These are phyloP conservation scores for Nakazawaea peltata DNA, from an alignment of 805 yeast species.

Conservation along the genomic window DNA sequence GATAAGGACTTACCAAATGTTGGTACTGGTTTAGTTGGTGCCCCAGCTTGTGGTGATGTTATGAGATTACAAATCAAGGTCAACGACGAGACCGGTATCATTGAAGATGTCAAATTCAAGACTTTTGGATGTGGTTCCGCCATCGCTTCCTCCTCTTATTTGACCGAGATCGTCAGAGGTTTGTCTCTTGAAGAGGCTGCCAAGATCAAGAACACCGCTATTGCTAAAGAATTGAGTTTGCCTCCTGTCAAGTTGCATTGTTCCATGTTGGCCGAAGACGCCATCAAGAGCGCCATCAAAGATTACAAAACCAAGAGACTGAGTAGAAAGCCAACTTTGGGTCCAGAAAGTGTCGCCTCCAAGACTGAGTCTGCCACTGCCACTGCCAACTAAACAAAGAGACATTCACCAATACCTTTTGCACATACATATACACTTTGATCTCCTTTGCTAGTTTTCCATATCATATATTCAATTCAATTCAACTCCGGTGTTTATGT, in stretches of 20 bases:
- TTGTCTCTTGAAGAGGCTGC: slow-evolving; percentile 92
- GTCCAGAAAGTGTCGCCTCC: slow-evolving; percentile 40
- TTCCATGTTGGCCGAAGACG: slow-evolving; percentile 98
- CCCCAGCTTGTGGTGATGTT: slow-evolving; percentile 99
- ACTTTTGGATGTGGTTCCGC: slow-evolving; percentile 99
- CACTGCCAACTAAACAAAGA: too few species aligned
- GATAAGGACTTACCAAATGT: slow-evolving; percentile 70
- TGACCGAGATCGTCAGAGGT: slow-evolving; percentile 93
- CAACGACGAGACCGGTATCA: slow-evolving; percentile 81
- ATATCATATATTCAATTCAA: too few species aligned
- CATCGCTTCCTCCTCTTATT: slow-evolving; percentile 91
- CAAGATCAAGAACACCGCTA: slow-evolving; percentile 84
- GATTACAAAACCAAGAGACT: slow-evolving; percentile 84
- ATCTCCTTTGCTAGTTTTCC: too few species aligned
- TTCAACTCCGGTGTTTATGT: too few species aligned
- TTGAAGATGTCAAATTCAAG: slow-evolving; percentile 93
- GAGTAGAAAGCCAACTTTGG: slow-evolving; percentile 46
- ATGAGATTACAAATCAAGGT: slow-evolving; percentile 96
- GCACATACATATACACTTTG: too few species aligned
- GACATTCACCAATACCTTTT: too few species aligned
- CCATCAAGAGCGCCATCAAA: slow-evolving; percentile 93
- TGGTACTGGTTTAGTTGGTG: slow-evolving; percentile 97
- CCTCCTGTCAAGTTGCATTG: slow-evolving; percentile 98
- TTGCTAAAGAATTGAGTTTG: slow-evolving; percentile 87
- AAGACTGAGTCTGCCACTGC: slow-evolving; percentile 2